Conservation (phyloP, 805 yeast genomes). For the Saccharomycopsis lassenensis region DNA sequence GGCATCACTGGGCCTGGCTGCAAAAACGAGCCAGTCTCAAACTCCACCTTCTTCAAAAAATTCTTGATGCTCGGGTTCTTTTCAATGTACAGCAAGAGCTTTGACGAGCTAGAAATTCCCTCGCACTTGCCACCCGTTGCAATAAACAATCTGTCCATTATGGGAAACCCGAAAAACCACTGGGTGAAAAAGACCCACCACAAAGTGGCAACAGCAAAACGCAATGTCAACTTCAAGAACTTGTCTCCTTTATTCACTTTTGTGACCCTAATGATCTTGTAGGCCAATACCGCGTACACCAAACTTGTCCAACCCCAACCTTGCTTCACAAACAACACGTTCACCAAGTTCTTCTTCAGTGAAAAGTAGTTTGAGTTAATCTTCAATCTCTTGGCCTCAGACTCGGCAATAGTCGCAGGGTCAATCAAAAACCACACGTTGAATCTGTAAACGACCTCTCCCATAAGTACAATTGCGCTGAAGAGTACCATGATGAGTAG, state of each 20-base stretch:
- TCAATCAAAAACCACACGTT: conserved; percentile 2
- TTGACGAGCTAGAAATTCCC: conserved; percentile 19
- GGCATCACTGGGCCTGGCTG: conserved; percentile 14
- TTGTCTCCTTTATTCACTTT: neutral
- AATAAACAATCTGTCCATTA: conserved; percentile 79
- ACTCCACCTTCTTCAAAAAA: conserved; percentile 6
- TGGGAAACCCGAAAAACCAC: conserved; percentile 73
- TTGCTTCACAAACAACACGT: conserved; percentile 65
- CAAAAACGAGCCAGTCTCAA: conserved; percentile 14
- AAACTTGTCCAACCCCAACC: conserved; percentile 90
- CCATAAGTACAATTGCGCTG: conserved; percentile 5
- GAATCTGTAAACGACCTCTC: conserved; percentile 9
- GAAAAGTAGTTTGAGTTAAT: conserved; percentile 24
- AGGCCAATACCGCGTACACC: conserved; percentile 24
- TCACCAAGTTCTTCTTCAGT: conserved; percentile 59
- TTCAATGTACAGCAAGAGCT: conserved; percentile 9
- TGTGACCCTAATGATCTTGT: neutral
- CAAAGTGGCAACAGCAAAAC: conserved; percentile 45
- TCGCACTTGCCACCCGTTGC: conserved; percentile 76
- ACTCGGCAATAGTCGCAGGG: neutral
- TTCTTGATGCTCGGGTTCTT: conserved; percentile 17
- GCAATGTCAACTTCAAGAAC: conserved; percentile 22
- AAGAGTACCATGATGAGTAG: neutral
- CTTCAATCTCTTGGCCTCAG: neutral
- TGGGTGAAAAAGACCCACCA: conserved; percentile 89